A percentile compares a stretch with the other conserved stretches of the same genome.
Conservation (phyloP, 2,329 filamentous ascomycete genomes). For the Arthrobotrys sinensis region DNA sequence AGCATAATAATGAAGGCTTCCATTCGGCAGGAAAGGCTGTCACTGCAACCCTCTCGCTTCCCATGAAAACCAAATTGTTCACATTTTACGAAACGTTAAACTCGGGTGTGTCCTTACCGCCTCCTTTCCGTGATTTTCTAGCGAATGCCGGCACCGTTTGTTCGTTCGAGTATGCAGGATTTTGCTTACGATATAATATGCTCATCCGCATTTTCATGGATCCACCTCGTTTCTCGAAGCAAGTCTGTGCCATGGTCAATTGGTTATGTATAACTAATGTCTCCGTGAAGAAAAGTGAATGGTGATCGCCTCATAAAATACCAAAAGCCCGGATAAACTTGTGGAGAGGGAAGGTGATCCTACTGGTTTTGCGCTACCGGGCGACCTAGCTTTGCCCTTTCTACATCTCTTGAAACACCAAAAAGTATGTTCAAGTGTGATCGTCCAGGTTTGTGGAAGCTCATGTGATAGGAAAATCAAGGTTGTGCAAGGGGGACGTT, state of each 20-base stretch:
- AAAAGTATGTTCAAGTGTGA: conserved; percentile 22
- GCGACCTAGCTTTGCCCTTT: conserved; percentile 3
- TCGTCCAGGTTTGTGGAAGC: conserved; percentile 35
- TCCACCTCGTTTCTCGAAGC: conserved; percentile 40
- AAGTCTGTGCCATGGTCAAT: conserved; percentile 33
- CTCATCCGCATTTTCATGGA: conserved; percentile 41
- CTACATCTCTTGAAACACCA: conserved; percentile 38
- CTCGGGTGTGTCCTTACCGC: not conserved
- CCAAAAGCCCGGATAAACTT: conserved; percentile 48
- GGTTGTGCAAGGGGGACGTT: conserved; percentile 49
- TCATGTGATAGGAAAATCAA: conserved; percentile 60
- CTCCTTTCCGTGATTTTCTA: not conserved
- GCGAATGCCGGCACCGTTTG: not conserved
- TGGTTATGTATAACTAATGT: conserved; percentile 13
- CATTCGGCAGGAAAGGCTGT: not conserved
- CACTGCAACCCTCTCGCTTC: not conserved
- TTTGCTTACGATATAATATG: conserved; percentile 56
- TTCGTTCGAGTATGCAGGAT: conserved; percentile 30
- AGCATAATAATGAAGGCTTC: conserved; percentile 1
- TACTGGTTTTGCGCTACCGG: conserved; percentile 1
- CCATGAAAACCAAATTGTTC: not conserved
- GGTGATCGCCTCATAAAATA: conserved; percentile 39
- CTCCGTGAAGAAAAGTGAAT: conserved; percentile 13
- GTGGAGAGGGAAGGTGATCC: conserved; percentile 14
- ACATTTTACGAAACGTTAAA: not conserved